Conservation (phyloP, 2,329 filamentous ascomycete genomes). For the Daldinia sp. region DNA sequence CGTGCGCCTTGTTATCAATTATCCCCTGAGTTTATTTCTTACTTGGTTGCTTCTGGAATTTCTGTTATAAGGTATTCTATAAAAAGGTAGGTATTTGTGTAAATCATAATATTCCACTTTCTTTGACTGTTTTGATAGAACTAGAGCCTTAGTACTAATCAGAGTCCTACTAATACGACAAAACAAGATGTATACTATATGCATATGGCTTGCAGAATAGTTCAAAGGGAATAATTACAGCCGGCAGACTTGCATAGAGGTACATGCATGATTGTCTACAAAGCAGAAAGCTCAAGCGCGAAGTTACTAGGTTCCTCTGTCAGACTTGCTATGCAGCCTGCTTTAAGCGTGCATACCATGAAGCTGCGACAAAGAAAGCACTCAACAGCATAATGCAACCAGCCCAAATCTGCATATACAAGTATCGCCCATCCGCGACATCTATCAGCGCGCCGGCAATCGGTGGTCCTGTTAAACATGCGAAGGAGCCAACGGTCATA, state of each 20-base stretch:
- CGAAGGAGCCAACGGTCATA: slow-evolving; percentile 62
- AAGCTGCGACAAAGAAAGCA: slow-evolving; percentile 34
- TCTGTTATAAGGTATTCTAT: background rate
- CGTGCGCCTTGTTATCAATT: background rate
- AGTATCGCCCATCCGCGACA: slow-evolving; percentile 56
- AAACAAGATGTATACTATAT: background rate
- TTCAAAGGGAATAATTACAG: background rate
- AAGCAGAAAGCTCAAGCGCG: background rate
- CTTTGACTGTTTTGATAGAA: no score
- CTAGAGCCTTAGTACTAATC: background rate
- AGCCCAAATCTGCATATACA: slow-evolving; percentile 58
- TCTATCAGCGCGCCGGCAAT: slow-evolving; percentile 64
- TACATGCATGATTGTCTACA: background rate
- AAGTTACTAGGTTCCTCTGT: background rate
- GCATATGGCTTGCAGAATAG: background rate
- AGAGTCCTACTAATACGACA: background rate
- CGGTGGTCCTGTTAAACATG: slow-evolving; percentile 63
- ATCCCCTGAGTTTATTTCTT: background rate
- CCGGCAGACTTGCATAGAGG: background rate
- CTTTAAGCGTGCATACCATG: slow-evolving; percentile 36
- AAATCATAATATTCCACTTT: background rate
- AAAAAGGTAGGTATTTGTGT: background rate
- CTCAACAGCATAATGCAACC: slow-evolving; percentile 39
- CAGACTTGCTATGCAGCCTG: background rate
- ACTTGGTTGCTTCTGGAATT: background rate